Evolutionary conservation across 106 monocot genomes (phyloP), one percentile per base, ranked within the genome.

Genomic region (Dioscorea dumetorum): DNA sequence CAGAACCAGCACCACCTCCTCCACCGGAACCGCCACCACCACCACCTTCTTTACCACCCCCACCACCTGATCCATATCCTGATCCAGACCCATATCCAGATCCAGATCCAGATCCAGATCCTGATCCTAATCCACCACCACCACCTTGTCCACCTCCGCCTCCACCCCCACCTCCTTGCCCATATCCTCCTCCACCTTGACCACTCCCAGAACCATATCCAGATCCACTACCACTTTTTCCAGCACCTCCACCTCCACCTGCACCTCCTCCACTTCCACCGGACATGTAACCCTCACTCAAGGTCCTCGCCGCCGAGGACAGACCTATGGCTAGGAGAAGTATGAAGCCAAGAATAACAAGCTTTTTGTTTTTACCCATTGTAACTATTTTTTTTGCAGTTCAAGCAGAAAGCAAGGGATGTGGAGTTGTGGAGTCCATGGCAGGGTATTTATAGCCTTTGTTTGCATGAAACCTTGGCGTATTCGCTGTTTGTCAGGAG

Each of bases 261-360:
- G 5, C 54, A 18, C 19, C n/a, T 16, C 54, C 54, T 56, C 19
- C 22, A 14, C 58, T 5, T 12, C 22, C 61, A 9, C 14, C 21
- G 6, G 15, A 14, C 7, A 5, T 21, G 21, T 14, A 21, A 22
- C 21, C 24, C 22, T 61, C 61, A 17, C 2, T 63, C 19, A 63
- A 63, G 63, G 32, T 63, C 63, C 63, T 63, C 32, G 63, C 31
- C 17, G 63, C 63, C 11, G 63, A 63, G 34, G 63, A 2, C 16
- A 63, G 34, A 17, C 63, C 32, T 11, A 63, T 33, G 63, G 34
- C 19, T 12, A 35, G 33, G 13, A 63, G 24, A 63, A 63, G 33
- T 2, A 63, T 33, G 33, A 63, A 12, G 63, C 24, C 22, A 35
- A 63, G 63, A 5, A 12, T 34, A 0, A 63, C 33, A 63, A 63